A percentile compares a stretch with the other conserved stretches of the same genome.
phyloP scores from a whole-genome alignment of 371 early-diverging fungal species.

The Saksenaea oblongispora region DNA sequence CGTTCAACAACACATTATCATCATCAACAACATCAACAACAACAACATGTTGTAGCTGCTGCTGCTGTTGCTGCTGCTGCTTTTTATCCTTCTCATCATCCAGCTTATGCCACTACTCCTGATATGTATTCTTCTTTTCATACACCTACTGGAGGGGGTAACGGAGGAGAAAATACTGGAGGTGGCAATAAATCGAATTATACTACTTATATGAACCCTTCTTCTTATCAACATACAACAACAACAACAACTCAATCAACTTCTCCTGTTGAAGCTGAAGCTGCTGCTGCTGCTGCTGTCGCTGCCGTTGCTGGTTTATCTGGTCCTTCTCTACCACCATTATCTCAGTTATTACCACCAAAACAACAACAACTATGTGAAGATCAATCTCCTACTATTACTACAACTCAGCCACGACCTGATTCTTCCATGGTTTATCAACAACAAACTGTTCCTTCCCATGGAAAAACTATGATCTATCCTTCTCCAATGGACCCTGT shows the following conservation, averaged over 20 bases:
- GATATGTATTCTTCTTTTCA: constrained; percentile 1
- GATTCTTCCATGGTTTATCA: background rate
- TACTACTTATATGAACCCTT: constrained; percentile 1
- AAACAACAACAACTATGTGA: constrained; percentile 7
- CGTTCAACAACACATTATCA: background rate
- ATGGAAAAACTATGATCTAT: constrained; percentile 1
- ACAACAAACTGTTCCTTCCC: constrained; percentile 5
- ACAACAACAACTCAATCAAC: too few relatives aligned
- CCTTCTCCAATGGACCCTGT: background rate
- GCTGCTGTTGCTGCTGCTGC: background rate
- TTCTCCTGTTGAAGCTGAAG: background rate
- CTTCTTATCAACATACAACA: background rate
- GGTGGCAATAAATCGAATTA: background rate
- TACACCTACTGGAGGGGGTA: background rate
- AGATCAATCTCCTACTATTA: background rate
- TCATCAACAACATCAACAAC: background rate
- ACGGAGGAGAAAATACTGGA: background rate
- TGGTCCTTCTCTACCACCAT: constrained; percentile 42
- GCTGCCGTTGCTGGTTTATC: constrained; percentile 25
- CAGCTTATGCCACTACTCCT: background rate
- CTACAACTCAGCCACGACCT: constrained; percentile 5
- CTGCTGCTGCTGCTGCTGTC: constrained; percentile 29
- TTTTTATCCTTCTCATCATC: background rate
- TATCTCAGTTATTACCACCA: constrained; percentile 43
- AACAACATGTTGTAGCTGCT: background rate